A percentile compares a stretch with the other conserved stretches of the same genome.
phyloP scores from a whole-genome alignment of 345 rosid genomes.

The Arabis alpina region DNA sequence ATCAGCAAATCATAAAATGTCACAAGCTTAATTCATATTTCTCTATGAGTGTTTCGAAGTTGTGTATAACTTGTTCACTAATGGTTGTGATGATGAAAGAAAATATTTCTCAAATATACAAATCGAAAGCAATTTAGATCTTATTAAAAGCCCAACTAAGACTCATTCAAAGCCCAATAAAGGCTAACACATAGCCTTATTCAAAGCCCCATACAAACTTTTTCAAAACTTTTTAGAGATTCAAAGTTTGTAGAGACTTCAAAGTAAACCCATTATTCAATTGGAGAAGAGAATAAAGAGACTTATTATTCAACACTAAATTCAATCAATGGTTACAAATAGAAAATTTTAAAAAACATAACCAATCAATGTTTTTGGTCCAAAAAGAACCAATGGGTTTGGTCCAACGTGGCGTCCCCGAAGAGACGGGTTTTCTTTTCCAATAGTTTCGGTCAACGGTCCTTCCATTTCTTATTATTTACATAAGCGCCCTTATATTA shows the following conservation, averaged over 20 bases:
- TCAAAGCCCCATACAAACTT: neutral
- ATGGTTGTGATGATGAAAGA: too few relatives aligned
- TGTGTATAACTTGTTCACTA: too few relatives aligned
- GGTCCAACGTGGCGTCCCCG: conserved; percentile 30
- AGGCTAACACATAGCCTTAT: neutral
- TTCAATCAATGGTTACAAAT: neutral
- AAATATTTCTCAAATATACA: too few relatives aligned
- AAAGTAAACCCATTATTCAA: neutral
- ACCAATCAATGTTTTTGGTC: neutral
- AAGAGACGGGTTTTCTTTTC: neutral
- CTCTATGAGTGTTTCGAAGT: neutral
- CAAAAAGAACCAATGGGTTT: conserved; percentile 17
- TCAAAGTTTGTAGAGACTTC: neutral
- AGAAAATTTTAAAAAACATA: neutral
- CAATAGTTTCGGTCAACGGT: conserved; percentile 25
- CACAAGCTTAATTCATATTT: neutral
- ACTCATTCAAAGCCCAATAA: neutral
- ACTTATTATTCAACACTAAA: too few relatives aligned
- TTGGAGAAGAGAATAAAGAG: neutral
- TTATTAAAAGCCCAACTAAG: neutral
- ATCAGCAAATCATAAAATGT: neutral
- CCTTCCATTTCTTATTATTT: conserved; percentile 4
- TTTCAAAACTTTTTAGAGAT: neutral
- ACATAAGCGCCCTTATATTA: neutral
- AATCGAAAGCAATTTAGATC: neutral